Conservation (phyloP, 306 rosid species). For the Albizia julibrissin region DNA sequence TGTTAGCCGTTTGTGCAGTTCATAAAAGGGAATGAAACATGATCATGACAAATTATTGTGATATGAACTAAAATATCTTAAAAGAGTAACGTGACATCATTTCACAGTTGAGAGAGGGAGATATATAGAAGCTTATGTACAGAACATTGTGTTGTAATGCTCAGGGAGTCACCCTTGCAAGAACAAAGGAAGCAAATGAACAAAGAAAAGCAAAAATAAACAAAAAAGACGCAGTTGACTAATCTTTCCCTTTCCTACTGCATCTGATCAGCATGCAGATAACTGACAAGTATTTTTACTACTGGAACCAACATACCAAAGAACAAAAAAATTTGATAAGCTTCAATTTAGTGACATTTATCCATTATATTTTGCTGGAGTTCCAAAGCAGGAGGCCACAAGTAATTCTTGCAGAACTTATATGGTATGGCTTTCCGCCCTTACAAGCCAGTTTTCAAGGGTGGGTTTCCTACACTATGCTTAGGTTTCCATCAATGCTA, state of each 20-base stretch:
- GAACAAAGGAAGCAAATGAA: neutral
- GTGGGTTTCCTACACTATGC: neutral
- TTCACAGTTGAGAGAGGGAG: neutral
- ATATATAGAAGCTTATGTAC: neutral
- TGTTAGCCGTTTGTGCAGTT: neutral
- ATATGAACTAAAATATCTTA: slow-evolving; percentile 25
- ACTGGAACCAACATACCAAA: neutral
- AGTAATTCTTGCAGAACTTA: neutral
- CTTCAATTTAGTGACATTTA: slow-evolving; percentile 6
- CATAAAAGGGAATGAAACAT: neutral
- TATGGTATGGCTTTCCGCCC: neutral
- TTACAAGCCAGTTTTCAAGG: neutral
- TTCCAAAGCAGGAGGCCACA: neutral
- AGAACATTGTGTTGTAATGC: neutral
- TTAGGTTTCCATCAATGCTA: neutral
- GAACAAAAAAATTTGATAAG: slow-evolving; percentile 15
- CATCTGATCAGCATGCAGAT: neutral
- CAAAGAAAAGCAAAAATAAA: neutral
- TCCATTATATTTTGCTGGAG: neutral
- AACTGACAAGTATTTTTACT: neutral
- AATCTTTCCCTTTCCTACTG: neutral
- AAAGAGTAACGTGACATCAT: slow-evolving; percentile 4
- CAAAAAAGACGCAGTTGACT: neutral
- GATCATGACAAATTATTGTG: slow-evolving; percentile 14
- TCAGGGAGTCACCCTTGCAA: neutral